Evolutionary conservation across 2,329 filamentous ascomycete genomes (phyloP).

Genomic region (Spiromastix sp.): DNA sequence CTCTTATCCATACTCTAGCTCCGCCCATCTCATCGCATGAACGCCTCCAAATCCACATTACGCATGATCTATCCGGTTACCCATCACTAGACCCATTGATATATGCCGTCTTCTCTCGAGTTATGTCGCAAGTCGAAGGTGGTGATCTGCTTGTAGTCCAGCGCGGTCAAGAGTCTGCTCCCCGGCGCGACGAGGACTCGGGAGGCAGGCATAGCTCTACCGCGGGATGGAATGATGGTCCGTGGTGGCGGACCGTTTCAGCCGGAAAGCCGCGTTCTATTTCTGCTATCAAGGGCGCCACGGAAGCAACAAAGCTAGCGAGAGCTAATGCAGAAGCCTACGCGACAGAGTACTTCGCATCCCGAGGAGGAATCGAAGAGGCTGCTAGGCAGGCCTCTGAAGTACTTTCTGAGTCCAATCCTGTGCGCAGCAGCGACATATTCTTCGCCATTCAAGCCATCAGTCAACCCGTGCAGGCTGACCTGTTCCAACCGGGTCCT

Average conservation of each 20-base stretch:
- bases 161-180: slow-evolving; percentile 74
- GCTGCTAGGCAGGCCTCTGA: slow-evolving; percentile 73
- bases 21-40: slow-evolving; percentile 96
- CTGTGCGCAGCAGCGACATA: slow-evolving; percentile 83
- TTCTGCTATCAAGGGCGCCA: slow-evolving; percentile 65
- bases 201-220: slow-evolving; percentile 14
- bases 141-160: slow-evolving; percentile 91
- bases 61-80: slow-evolving; percentile 89
- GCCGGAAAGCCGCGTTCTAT: slow-evolving; percentile 62
- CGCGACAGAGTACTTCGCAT: slow-evolving; percentile 70
- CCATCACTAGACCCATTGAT: slow-evolving; percentile 89
- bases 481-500: slow-evolving; percentile 56
- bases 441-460: slow-evolving; percentile 94
- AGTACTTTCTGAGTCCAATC: slow-evolving; percentile 71
- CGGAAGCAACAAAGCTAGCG: slow-evolving; percentile 84
- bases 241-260: slow-evolving; percentile 69
- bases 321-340: slow-evolving; percentile 83
- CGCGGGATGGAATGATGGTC: slow-evolving; percentile 73
- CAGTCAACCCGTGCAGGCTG: slow-evolving; percentile 50
- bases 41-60: slow-evolving; percentile 92
- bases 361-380: slow-evolving; percentile 66
- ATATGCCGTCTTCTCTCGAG: slow-evolving; percentile 80
- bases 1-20: slow-evolving; percentile 86
- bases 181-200: slow-evolving; percentile 44
- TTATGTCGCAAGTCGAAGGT: slow-evolving; percentile 98